phyloP scores from a whole-genome alignment of 164 flowering plant genomes.

The Nymphaea thermarum region DNA sequence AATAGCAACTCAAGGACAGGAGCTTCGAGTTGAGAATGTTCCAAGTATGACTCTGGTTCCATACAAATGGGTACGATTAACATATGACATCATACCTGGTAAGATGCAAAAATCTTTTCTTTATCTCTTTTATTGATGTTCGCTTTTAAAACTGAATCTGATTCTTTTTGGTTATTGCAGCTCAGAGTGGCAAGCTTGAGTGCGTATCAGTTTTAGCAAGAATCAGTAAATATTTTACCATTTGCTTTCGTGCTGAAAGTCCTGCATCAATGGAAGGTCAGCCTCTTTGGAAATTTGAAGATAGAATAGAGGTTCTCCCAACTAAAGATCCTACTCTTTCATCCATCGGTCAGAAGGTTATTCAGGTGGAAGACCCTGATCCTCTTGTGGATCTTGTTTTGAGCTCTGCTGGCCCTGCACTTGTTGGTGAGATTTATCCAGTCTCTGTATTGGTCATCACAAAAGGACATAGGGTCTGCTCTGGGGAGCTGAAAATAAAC shows the following conservation, averaged over 20 bases:
- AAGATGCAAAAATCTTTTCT: slow-evolving; percentile 1
- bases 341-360: slow-evolving; percentile 74
- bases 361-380: slow-evolving; percentile 87
- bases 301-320: slow-evolving; percentile 59
- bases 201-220: slow-evolving; percentile 68
- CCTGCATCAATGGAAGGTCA: slow-evolving; percentile 92
- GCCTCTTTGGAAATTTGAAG: slow-evolving; percentile 96
- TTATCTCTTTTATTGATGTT: slow-evolving; percentile 1
- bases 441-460: slow-evolving; percentile 67
- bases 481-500: slow-evolving; percentile 94
- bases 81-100: slow-evolving; percentile 78
- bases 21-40: slow-evolving; percentile 39
- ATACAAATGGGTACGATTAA: slow-evolving; percentile 80
- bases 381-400: slow-evolving; percentile 68
- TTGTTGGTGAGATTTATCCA: slow-evolving; percentile 77
- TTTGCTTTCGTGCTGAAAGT: slow-evolving; percentile 92
- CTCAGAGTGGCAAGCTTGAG: slow-evolving; percentile 93
- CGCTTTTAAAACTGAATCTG: neutral
- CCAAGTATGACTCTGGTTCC: slow-evolving; percentile 35
- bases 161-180: slow-evolving; percentile 28
- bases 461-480: slow-evolving; percentile 55
- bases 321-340: slow-evolving; percentile 78
- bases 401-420: slow-evolving; percentile 66
- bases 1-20: slow-evolving; percentile 14
- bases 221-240: slow-evolving; percentile 55